Percentiles rank a stretch among this genome's conserved stretches.
Conservation (phyloP, 768 basidiomycete genomes). For the Trametopsis cervina region DNA sequence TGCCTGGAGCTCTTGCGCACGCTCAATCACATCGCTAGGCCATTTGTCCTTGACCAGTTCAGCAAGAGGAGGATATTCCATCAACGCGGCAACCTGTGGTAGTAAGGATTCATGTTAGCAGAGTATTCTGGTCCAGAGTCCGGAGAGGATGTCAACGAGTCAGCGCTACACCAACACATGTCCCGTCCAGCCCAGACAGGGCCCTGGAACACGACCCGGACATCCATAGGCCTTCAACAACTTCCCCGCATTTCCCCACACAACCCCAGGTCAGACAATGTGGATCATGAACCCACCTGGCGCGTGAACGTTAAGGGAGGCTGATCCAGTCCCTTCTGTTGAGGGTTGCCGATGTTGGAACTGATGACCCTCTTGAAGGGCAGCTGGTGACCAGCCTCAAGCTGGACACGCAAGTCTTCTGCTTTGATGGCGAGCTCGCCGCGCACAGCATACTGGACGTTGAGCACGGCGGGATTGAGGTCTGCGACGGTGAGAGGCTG, state of each 20-base stretch:
- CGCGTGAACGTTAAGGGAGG: conserved; percentile 86
- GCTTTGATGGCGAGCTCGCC: conserved; percentile 96
- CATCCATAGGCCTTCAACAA: background rate
- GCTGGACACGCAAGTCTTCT: conserved; percentile 67
- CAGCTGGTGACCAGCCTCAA: conserved; percentile 48
- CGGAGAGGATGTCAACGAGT: background rate
- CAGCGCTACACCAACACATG: background rate
- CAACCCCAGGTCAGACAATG: background rate
- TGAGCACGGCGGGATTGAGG: conserved; percentile 78
- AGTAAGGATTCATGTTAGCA: conserved; percentile 2
- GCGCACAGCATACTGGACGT: conserved; percentile 95
- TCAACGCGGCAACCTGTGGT: conserved; percentile 75
- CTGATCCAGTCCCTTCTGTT: conserved; percentile 92
- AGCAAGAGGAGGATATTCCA: conserved; percentile 86
- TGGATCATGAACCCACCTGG: conserved; percentile 52
- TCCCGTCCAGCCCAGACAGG: background rate
- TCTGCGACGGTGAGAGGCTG: conserved; percentile 52
- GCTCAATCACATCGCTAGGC: conserved; percentile 77
- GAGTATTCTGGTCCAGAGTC: conserved; percentile 3
- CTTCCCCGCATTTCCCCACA: background rate
- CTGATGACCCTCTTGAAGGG: conserved; percentile 88
- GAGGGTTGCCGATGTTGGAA: conserved; percentile 97
- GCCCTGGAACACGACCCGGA: too few species aligned
- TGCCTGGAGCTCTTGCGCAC: conserved; percentile 70
- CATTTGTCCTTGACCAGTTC: conserved; percentile 72